These are phyloP conservation scores for Salix caprea DNA, from an alignment of 345 rosid genomes.

Conservation along the genomic window DNA sequence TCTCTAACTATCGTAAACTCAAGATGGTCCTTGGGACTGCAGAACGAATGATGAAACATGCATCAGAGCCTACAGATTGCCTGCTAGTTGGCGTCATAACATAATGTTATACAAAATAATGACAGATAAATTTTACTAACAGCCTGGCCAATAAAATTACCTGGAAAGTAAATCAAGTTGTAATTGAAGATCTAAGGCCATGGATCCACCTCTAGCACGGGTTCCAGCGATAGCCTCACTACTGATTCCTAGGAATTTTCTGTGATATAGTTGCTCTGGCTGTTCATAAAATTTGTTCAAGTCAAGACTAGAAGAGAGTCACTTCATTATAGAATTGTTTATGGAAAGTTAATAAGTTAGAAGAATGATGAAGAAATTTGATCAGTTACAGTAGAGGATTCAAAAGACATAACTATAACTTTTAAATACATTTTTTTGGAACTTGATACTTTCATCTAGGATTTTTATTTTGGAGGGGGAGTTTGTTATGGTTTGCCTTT, in stretches of 20 bases:
- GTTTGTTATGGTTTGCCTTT: no score
- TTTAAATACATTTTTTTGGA: no score
- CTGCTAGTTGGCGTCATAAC: background rate
- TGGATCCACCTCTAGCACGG: slow-evolving; percentile 72
- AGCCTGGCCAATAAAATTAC: slow-evolving; percentile 24
- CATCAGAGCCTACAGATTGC: background rate
- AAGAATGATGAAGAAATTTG: background rate
- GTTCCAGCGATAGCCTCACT: slow-evolving; percentile 94
- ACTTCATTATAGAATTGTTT: slow-evolving; percentile 4
- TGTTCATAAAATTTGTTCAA: slow-evolving; percentile 51
- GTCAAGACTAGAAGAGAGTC: slow-evolving; percentile 35
- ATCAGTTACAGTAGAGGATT: background rate
- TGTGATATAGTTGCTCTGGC: slow-evolving; percentile 94
- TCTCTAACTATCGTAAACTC: slow-evolving; percentile 86
- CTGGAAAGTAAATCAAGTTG: slow-evolving; percentile 77
- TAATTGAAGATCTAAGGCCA: slow-evolving; percentile 57
- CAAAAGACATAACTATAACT: background rate
- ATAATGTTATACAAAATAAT: background rate
- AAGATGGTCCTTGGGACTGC: slow-evolving; percentile 79
- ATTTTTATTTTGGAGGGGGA: no score
- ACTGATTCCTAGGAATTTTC: slow-evolving; percentile 55
- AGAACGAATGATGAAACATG: background rate
- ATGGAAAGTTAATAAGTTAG: background rate
- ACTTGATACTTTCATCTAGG: no score
- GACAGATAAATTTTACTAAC: background rate